phyloP scores from a whole-genome alignment of 1,284 basidiomycete genomes.

The Apiotrichum mycotoxinovorans region DNA sequence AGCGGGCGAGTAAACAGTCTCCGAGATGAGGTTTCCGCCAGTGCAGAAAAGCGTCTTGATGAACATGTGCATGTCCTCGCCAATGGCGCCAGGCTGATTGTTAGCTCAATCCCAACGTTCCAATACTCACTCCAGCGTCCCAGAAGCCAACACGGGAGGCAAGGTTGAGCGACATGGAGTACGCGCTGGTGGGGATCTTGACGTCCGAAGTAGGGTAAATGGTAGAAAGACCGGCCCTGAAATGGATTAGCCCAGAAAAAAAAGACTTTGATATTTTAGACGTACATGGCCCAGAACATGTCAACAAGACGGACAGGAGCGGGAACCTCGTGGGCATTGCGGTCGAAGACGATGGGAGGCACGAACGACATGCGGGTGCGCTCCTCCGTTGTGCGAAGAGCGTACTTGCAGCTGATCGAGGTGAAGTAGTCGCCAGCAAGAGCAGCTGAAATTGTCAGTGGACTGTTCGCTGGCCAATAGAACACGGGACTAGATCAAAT shows the following conservation, averaged over 20 bases:
- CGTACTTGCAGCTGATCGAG: constrained; percentile 33
- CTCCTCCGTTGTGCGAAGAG: constrained; percentile 27
- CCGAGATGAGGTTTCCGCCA: constrained; percentile 34
- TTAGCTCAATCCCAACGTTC: no score
- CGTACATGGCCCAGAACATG: constrained; percentile 38
- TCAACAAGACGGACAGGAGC: constrained; percentile 38
- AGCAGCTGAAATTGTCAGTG: constrained; percentile 18
- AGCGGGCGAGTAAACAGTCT: constrained; percentile 44
- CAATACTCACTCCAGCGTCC: constrained; percentile 30
- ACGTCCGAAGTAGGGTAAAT: constrained; percentile 37
- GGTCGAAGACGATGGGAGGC: constrained; percentile 42
- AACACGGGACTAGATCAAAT: not conserved
- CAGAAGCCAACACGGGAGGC: constrained; percentile 39
- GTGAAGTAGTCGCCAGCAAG: constrained; percentile 46
- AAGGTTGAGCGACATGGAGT: constrained; percentile 34
- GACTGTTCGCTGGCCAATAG: not conserved
- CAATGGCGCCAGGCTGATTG: constrained; percentile 22
- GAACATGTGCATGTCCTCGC: constrained; percentile 47
- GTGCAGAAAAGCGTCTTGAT: constrained; percentile 43
- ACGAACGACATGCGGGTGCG: constrained; percentile 33
- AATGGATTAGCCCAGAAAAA: not conserved
- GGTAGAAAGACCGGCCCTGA: constrained; percentile 30
- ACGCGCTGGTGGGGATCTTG: constrained; percentile 45
- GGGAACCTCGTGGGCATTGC: constrained; percentile 40
- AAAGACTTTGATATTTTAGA: not conserved